Base-by-base conservation (phyloP, 768 basidiomycete genomes). In the Boletus eberwhitei region DNA sequence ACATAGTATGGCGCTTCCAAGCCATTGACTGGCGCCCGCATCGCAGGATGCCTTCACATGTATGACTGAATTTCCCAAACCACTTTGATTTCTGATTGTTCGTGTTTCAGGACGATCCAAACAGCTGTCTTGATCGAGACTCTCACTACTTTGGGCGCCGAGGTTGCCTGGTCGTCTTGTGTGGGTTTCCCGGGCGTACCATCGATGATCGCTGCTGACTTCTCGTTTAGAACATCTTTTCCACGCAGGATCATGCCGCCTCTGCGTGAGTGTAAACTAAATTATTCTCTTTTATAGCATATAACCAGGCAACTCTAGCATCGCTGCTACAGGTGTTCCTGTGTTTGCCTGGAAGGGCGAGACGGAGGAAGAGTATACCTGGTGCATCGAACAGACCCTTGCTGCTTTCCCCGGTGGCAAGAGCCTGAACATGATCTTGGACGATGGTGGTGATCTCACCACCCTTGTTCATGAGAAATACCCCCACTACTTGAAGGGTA, bases 281-380 rank as follows among this genome's bases (percentile, higher is more conserved):
- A 34, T 24, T 14, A 1, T 46, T 22, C 4, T 36, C 42, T 43
- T 34, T 1, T 9, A 40, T 35, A 13, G 24, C 52, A 44, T 40
- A 21, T 59, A 37, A 63, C 48, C 8, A 14, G 35, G 3, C 29
- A 5, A 57, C 12, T 52, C 21, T 64, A 93, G 90, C 61, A 98
- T 98, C 60, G 96, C 96, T 60, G 96, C 94, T 17, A 98, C 97
- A 55, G 96, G 96, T 63, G 91, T 98, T 52, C 97, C 97, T 61
- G 97, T 98, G 66, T 99, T 86, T 69, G 97, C 97, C 39, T 99
- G 97, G 97, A 99, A 99, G 79, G 97, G 97, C 53, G 97, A 99
- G 80, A 95, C 95, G 43, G 97, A 98, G 71, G 97, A 98, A 74
- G 97, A 99, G 72, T 98, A 98, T 77, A 69, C 75, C 61, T 99